These are phyloP conservation scores for Trichosporon sp. DNA, from an alignment of 1,284 basidiomycete genomes.

Conservation along the genomic window DNA sequence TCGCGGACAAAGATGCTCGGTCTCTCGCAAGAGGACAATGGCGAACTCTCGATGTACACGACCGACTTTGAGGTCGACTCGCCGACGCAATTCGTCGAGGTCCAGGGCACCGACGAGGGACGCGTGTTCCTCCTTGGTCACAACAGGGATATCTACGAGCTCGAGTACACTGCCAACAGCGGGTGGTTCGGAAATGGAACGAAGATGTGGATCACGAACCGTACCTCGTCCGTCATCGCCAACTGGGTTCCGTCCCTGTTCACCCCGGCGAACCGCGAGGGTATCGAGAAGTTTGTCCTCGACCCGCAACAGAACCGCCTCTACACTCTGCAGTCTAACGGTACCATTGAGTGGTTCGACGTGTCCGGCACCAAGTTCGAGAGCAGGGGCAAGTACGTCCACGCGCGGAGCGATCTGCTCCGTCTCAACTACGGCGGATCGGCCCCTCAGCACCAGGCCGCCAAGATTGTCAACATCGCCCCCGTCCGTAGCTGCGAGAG, in stretches of 20 bases:
- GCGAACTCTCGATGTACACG: constrained; percentile 83
- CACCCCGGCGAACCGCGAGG: constrained; percentile 36
- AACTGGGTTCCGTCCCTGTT: constrained; percentile 41
- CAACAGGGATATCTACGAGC: constrained; percentile 88
- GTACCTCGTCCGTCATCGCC: constrained; percentile 41
- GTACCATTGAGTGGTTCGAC: constrained; percentile 46
- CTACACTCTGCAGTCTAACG: constrained; percentile 45
- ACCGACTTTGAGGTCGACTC: constrained; percentile 79
- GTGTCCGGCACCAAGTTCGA: constrained; percentile 41
- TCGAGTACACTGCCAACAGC: constrained; percentile 87
- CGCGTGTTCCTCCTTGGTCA: constrained; percentile 88
- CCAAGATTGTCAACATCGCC: constrained; percentile 51
- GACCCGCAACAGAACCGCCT: constrained; percentile 46
- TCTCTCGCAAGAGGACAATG: constrained; percentile 62
- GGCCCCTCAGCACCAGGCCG: constrained; percentile 24
- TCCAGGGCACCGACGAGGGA: constrained; percentile 76
- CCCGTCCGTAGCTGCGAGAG: constrained; percentile 54
- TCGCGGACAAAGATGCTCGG: constrained; percentile 83
- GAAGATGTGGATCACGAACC: constrained; percentile 58
- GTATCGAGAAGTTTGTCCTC: constrained; percentile 48
- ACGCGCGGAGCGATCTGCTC: constrained; percentile 35
- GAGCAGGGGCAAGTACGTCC: constrained; percentile 35
- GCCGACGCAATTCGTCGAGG: constrained; percentile 75
- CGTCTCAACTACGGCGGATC: constrained; percentile 30
- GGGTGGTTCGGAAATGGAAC: constrained; percentile 72